Evolutionary conservation across 2,329 filamentous ascomycete species (phyloP), one percentile per base, ranked within the genome.

Genomic region (Aspergillus sp.): DNA sequence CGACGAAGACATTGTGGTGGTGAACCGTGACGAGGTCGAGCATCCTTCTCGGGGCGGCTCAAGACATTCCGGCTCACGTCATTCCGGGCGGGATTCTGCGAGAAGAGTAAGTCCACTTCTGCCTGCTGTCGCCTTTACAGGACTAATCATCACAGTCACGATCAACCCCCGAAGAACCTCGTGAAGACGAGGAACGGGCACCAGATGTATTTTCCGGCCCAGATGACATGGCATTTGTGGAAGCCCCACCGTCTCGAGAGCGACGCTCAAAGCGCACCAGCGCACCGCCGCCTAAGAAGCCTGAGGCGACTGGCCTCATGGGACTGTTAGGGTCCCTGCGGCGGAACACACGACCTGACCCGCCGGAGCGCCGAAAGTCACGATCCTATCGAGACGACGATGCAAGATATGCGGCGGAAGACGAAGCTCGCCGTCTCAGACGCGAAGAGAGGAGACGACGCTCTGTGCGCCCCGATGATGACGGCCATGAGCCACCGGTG

Each of bases 1-100:
- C 61, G 88, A 90, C 66, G 86, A 89, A 53, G 87, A 89, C 68
- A 79, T 86, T 59, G 80, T 86, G 54, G 84, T 88, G 81, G 81
- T 85, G 46, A 83, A 89, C 66, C 76, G 75, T 28, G 82, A 83
- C 31, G 76, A 79, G 56, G 73, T 69, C 31, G 76, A 73, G 6
- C 65, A 72, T 30, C 71, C 73, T 25, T 67, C 72, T 0, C 76
- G 73, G 41, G 69, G 73, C n/a, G 70, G 69, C 22, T 71, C 74
- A 13, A 75, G 72, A 61, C 71, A 72, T 56, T 57, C 55, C 38
- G 48, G 48, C 22, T 75, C 72, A 38, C 70, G 68, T 53, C 66
- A 69, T 46, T 74, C 74, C 17, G 76, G 70, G 50, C 69, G 71
- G 57, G 76, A 72, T 57, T 75, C 77, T 3, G 79, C 74, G 61